Evolutionary conservation across 768 basidiomycete genomes (phyloP), one percentile per base, ranked within the genome.

Genomic region (Boletus vermiculosoides): DNA sequence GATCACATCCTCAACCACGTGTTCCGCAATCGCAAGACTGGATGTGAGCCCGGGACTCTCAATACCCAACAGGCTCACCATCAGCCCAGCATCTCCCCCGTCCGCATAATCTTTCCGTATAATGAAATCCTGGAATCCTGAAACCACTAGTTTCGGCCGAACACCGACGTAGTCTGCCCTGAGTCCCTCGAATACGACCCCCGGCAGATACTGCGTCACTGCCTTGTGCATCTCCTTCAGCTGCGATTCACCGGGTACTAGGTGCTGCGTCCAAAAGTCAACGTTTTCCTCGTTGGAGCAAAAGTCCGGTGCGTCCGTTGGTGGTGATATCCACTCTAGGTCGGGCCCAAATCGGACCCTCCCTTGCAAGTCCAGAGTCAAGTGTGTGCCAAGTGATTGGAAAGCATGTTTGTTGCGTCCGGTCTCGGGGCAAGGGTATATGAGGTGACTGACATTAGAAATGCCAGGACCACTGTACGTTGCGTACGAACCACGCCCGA

Each of bases 41-140:
- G 89, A 83, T 5, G 96, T 98, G 67, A 98, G 73, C 0, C 96
- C 96, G 0, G 96, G 96, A 59, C 88, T 92, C 69, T 97, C 94
- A 59, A 98, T 94, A 0, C 94, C 94, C 67, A 94, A 69, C 58
- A 97, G 74, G 68, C 85, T 94, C 62, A 98, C 80, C 85, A 98
- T 87, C 57, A 65, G 55, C 23, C 62, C 66, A 13, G 47, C 45
- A 18, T 61, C 67, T 60, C 66, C 76, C 10, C 65, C 70, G n/a
- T 72, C 71, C 1, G 83, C 79, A 64, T 84, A 83, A 66, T 93
- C 85, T 22, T 73, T 80, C 42, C 87, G 80, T 67, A 93, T 77
- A 9, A 85, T 72, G 66, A 97, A 98, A 67, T 98, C 96, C 55
- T 87, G 84, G 73, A 96, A 95, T 5, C 88, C 87, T 1, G 89